These are phyloP conservation scores for Xerocomellus dryophilus DNA, from an alignment of 768 basidiomycete genomes.

Conservation along the genomic window DNA sequence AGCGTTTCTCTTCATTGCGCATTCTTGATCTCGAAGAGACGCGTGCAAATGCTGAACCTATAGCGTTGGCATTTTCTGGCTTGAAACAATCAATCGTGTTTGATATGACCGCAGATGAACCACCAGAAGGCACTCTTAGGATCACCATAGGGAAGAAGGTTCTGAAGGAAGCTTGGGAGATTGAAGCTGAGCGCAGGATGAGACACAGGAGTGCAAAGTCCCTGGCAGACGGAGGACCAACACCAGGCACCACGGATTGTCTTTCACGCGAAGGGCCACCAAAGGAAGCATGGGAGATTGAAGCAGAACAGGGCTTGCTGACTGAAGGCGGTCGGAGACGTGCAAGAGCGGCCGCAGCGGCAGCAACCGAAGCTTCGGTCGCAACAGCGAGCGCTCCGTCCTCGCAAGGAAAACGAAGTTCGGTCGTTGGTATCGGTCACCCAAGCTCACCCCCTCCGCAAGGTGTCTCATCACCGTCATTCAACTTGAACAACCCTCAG, in stretches of 20 bases:
- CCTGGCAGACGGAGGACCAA: constrained; percentile 17
- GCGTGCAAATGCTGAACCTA: constrained; percentile 45
- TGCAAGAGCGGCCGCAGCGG: constrained; percentile 44
- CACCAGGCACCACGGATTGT: background rate
- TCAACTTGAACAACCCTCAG: constrained; percentile 47
- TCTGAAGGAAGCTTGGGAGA: constrained; percentile 74
- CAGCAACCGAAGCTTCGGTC: constrained; percentile 38
- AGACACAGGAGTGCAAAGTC: constrained; percentile 40
- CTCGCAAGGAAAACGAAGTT: constrained; percentile 18
- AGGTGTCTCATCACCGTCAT: constrained; percentile 22
- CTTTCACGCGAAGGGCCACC: constrained; percentile 30
- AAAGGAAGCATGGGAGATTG: constrained; percentile 79
- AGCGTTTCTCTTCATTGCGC: constrained; percentile 49
- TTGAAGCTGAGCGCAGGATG: constrained; percentile 61
- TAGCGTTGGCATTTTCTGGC: constrained; percentile 43
- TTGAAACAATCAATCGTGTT: constrained; percentile 53
- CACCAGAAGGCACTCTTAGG: constrained; percentile 48
- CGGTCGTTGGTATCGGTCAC: constrained; percentile 21
- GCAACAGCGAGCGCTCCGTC: constrained; percentile 2
- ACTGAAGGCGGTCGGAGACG: constrained; percentile 73
- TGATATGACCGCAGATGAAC: constrained; percentile 53
- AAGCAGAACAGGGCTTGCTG: constrained; percentile 69
- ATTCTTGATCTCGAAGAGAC: constrained; percentile 70
- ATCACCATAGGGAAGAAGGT: constrained; percentile 69
- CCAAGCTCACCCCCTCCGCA: constrained; percentile 27